Conservation (phyloP, 1,284 basidiomycete genomes). For the Puccinia coronata region DNA sequence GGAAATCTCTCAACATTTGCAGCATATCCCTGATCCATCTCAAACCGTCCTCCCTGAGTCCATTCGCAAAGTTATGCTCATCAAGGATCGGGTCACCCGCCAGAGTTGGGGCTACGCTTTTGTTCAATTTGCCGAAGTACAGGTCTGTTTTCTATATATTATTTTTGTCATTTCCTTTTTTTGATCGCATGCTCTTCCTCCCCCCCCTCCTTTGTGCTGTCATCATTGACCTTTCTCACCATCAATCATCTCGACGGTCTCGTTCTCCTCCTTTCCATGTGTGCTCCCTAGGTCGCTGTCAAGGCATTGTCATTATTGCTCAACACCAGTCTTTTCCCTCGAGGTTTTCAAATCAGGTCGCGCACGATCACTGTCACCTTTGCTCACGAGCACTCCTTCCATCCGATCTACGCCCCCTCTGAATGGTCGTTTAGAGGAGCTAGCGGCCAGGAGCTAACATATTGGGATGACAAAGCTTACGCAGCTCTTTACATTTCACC, state of each 20-base stretch:
- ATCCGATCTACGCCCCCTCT: conserved; percentile 53
- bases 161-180: too few relatives aligned
- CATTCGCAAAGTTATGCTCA: conserved; percentile 78
- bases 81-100: conserved; percentile 79
- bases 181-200: conserved; percentile 9
- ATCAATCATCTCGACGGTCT: conserved; percentile 43
- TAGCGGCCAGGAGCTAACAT: conserved; percentile 52
- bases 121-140: conserved; percentile 79
- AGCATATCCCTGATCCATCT: conserved; percentile 61
- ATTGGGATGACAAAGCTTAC: conserved; percentile 56
- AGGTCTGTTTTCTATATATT: too few relatives aligned
- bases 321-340: conserved; percentile 52
- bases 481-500: conserved; percentile 49
- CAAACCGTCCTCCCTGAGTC: conserved; percentile 69
- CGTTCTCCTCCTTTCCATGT: conserved; percentile 32
- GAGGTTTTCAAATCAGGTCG: conserved; percentile 54
- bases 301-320: conserved; percentile 52
- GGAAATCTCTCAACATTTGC: conserved; percentile 59
- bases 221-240: not conserved
- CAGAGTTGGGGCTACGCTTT: conserved; percentile 88
- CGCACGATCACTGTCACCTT: conserved; percentile 53
- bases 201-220: not conserved
- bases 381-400: conserved; percentile 54
- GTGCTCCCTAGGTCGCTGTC: conserved; percentile 51
- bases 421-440: conserved; percentile 54